Conservation (phyloP, 768 basidiomycete species). For the Boletus coccyginus region DNA sequence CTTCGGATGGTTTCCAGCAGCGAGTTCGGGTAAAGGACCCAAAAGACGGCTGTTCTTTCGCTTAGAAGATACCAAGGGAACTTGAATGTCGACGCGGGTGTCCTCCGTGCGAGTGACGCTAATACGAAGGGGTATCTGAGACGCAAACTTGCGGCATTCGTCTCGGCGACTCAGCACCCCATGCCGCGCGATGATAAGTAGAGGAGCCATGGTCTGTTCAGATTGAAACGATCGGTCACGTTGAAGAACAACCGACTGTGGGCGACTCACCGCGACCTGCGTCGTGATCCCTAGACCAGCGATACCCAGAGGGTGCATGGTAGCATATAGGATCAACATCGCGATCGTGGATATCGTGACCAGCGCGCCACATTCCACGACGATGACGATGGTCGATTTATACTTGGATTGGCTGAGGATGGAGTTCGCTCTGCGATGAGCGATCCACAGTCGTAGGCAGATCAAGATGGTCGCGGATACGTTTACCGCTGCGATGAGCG, state of each 20-base stretch:
- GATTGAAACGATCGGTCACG: background rate
- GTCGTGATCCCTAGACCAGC: conserved; percentile 20
- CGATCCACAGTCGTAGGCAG: conserved; percentile 16
- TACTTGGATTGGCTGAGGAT: conserved; percentile 9
- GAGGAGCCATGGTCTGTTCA: conserved; percentile 11
- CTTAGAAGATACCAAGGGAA: background rate
- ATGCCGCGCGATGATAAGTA: conserved; percentile 19
- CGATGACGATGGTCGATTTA: conserved; percentile 13
- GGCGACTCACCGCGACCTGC: conserved; percentile 16
- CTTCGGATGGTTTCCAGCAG: background rate
- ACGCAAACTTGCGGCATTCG: background rate
- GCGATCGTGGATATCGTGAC: conserved; percentile 14
- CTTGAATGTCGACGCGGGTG: conserved; percentile 1
- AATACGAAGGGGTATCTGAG: conserved; percentile 16
- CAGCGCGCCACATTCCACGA: conserved; percentile 23
- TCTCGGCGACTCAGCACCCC: conserved; percentile 7
- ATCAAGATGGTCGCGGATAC: conserved; percentile 16
- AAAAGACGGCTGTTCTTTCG: background rate
- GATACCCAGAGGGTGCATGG: conserved; percentile 1
- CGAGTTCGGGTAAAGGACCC: background rate
- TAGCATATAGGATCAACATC: conserved; percentile 14
- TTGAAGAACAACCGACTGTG: too few species aligned
- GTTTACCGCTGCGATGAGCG: conserved; percentile 18
- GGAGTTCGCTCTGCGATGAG: background rate
- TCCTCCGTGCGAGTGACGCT: conserved; percentile 10